Base-by-base conservation (phyloP, 169 alveolate species). In the Miamiensis avidus region DNA sequence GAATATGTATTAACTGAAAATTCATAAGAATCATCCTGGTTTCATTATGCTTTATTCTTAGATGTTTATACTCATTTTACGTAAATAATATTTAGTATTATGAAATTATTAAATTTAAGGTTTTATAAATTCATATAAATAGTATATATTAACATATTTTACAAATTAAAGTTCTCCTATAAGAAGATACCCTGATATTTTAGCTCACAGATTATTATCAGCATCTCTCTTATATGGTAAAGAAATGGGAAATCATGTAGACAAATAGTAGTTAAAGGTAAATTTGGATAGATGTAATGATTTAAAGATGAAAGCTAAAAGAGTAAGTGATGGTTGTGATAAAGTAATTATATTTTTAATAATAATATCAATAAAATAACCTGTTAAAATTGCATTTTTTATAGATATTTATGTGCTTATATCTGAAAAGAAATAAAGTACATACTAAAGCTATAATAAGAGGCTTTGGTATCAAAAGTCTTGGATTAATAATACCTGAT, bases 61-160 rank as follows among this genome's bases (percentile, higher is more conserved):
- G 93, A 85, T 77, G 88, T 93, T 75, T 95, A 95, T 91, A 93
- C 98, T n/a, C 97, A 95, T 81, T 95, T 95, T 76, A 95, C 96
- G 74, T 49, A 49, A 49, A 11, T 49, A 11, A 4, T 49, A 11
- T 49, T 11, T 49, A 49, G 20, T 49, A 49, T 11, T 11, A 49
- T 49, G 69, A 49, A 4, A 11, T 49, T 49, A 49, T 49, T 49
- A n/a, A n/a, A n/a, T n/a, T n/a, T n/a, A n/a, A n/a, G n/a, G n/a
- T 49, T 49, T 49, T 49, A 11, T 49, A 11, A 49, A 49, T 11
- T 49, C 4, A 49, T 11, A 49, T 49, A 11, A 49, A 4, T 49
- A 49, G 20, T 49, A 11, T 49, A 49, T 49, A 20, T 4, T 49
- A 49, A 49, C 4, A 49, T 11, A 49, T 20, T 49, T 49, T 49